Conservation (phyloP, 2,329 filamentous ascomycete genomes). For the Byssochlamys sp. region DNA sequence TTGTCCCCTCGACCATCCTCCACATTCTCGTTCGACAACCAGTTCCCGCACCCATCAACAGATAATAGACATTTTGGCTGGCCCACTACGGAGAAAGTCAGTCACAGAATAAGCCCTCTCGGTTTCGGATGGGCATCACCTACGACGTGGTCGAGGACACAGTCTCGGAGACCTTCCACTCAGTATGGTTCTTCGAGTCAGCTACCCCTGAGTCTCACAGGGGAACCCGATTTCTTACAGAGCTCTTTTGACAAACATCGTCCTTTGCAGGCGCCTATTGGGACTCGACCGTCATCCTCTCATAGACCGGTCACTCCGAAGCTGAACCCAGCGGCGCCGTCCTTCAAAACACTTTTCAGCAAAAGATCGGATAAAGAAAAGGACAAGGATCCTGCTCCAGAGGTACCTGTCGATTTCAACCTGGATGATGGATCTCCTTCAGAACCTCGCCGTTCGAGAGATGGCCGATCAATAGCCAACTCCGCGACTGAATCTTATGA, state of each 20-base stretch:
- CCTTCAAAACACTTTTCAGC: constrained; percentile 68
- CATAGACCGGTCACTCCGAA: constrained; percentile 48
- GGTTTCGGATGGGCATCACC: constrained; percentile 45
- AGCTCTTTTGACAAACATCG: constrained; percentile 40
- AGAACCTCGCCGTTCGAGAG: constrained; percentile 35
- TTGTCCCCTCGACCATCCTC: constrained; percentile 42
- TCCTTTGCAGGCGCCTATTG: constrained; percentile 59
- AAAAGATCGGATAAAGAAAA: constrained; percentile 39
- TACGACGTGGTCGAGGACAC: constrained; percentile 61
- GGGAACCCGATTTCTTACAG: constrained; percentile 40
- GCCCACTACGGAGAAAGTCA: constrained; percentile 44
- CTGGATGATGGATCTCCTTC: constrained; percentile 34
- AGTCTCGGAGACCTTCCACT: constrained; percentile 70
- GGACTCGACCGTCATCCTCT: constrained; percentile 59
- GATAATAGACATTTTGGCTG: constrained; percentile 70
- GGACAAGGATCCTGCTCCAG: constrained; percentile 18
- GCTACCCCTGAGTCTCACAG: constrained; percentile 45
- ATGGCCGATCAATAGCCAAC: constrained; percentile 36
- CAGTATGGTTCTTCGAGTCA: constrained; percentile 65
- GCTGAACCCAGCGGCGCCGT: constrained; percentile 80
- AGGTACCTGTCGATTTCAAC: constrained; percentile 20
- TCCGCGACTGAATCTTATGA: constrained; percentile 40
- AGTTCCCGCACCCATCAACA: constrained; percentile 64
- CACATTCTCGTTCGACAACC: constrained; percentile 46
- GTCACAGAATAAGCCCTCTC: constrained; percentile 44